Evolutionary conservation across 345 rosid genomes (phyloP), one percentile per base, ranked within the genome.

Genomic region (Syzygium aromaticum): DNA sequence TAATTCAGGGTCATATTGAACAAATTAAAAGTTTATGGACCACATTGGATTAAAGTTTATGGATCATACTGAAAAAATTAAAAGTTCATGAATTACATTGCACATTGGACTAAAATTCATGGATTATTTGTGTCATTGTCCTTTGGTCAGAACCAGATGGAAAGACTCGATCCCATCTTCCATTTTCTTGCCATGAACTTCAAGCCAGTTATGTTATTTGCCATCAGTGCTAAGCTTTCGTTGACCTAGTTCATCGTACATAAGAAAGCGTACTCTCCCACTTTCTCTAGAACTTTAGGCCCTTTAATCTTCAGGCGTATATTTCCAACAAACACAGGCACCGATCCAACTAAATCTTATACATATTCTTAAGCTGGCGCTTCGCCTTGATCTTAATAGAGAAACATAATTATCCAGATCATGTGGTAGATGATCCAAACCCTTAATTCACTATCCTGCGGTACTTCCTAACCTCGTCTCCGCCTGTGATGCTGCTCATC

Each of bases 401-500:
- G 25, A 73, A 17, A 73, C 17, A 73, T 9, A 46, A 73, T 73
- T 17, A 19, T 33, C 80, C 80, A 17, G 80, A 73, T 73, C 80
- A 33, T 4, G 23, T 12, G 33, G 80, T 46, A 17, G 43, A 38
- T 33, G 80, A 33, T 33, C 78, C 14, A 57, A 33, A 73, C 43
- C 80, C 80, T 73, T 73, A 73, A 17, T 73, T 73, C 25, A 93
- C 95, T 25, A 86, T 92, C 88, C 91, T 93, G 86, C 99, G 96
- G 40, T 95, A 89, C 30, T 88, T 93, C 89, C 99, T 95, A 85
- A 97, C 94, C 91, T 95, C 98, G 84, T 92, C 89, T 7, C 98
- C 99, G 30, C 98, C 96, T 1, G 85, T 28, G 86, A 97, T 89
- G 90, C 97, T 93, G 87, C 98, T 93, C 98, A 97, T 96, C 95